Percentiles rank a stretch among this genome's conserved stretches.
These are phyloP conservation scores for Ustilago trichophora DNA, from an alignment of 1,284 basidiomycete genomes.

Conservation along the genomic window DNA sequence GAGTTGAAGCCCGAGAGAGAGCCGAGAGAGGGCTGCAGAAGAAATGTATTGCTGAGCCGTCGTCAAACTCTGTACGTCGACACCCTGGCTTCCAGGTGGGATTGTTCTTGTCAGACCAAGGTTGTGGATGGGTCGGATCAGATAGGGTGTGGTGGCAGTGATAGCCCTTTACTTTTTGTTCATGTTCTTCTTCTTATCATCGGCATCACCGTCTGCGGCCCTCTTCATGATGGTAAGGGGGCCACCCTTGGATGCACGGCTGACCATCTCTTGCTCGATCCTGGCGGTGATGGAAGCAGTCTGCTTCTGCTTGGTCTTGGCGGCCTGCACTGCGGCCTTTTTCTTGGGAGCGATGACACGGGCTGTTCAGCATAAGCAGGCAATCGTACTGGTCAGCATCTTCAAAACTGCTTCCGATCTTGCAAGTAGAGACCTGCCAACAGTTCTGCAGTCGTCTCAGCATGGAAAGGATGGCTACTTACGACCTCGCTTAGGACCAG, in stretches of 20 bases:
- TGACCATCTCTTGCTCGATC: slow-evolving; percentile 55
- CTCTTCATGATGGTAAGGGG: slow-evolving; percentile 83
- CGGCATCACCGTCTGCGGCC: slow-evolving; percentile 83
- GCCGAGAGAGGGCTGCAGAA: no score
- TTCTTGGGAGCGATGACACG: slow-evolving; percentile 53
- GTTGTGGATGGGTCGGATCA: not conserved
- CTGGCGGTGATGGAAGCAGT: slow-evolving; percentile 41
- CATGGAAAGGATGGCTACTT: slow-evolving; percentile 12
- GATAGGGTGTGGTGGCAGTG: not conserved
- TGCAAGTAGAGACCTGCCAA: no score
- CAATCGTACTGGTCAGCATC: no score
- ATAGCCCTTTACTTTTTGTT: slow-evolving; percentile 33
- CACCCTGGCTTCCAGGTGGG: no score
- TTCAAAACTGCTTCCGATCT: no score
- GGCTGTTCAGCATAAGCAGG: slow-evolving; percentile 14
- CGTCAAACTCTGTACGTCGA: no score
- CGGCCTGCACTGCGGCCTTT: slow-evolving; percentile 35
- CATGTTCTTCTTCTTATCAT: slow-evolving; percentile 44
- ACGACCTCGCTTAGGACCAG: slow-evolving; percentile 52
- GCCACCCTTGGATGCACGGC: slow-evolving; percentile 46
- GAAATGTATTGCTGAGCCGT: no score
- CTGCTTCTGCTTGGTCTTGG: slow-evolving; percentile 48
- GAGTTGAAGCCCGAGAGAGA: no score
- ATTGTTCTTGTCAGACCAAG: no score
- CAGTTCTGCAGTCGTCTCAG: no score